phyloP scores from a whole-genome alignment of 1,284 basidiomycete species.

The Schizopora paradoxa region DNA sequence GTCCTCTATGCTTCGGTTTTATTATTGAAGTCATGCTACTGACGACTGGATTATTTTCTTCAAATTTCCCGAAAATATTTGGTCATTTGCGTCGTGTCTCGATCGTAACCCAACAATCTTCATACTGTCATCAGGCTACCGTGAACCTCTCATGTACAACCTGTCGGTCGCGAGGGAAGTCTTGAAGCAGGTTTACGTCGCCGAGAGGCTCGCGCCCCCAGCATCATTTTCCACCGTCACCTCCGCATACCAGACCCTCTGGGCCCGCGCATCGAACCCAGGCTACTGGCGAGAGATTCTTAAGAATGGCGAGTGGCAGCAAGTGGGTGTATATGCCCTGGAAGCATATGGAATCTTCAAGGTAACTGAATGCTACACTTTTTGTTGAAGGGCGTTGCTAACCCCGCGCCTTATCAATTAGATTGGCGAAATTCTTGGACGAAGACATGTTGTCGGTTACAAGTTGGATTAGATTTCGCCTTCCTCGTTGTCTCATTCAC shows the following conservation, averaged over 20 bases:
- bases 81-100: not conserved
- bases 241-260: slow-evolving; percentile 72
- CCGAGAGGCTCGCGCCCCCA: slow-evolving; percentile 85
- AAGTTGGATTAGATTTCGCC: slow-evolving; percentile 66
- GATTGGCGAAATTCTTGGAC: slow-evolving; percentile 89
- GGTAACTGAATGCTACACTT: slow-evolving; percentile 30
- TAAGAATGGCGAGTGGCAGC: slow-evolving; percentile 73
- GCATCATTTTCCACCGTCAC: slow-evolving; percentile 57
- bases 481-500: too few relatives aligned
- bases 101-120: slow-evolving; percentile 1
- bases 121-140: slow-evolving; percentile 55
- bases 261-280: slow-evolving; percentile 57
- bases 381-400: not conserved
- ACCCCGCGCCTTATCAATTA: slow-evolving; percentile 27
- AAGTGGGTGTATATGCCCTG: slow-evolving; percentile 78
- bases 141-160: slow-evolving; percentile 81
- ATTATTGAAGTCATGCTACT: not conserved
- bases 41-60: not conserved
- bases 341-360: slow-evolving; percentile 90
- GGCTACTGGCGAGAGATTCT: slow-evolving; percentile 69
- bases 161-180: slow-evolving; percentile 79
- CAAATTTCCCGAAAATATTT: not conserved
- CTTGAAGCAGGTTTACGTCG: slow-evolving; percentile 86
- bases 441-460: slow-evolving; percentile 83
- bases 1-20: slow-evolving; percentile 25